phyloP scores from a whole-genome alignment of 176 grass and related monocot genomes.

The Lolium multiflorum region DNA sequence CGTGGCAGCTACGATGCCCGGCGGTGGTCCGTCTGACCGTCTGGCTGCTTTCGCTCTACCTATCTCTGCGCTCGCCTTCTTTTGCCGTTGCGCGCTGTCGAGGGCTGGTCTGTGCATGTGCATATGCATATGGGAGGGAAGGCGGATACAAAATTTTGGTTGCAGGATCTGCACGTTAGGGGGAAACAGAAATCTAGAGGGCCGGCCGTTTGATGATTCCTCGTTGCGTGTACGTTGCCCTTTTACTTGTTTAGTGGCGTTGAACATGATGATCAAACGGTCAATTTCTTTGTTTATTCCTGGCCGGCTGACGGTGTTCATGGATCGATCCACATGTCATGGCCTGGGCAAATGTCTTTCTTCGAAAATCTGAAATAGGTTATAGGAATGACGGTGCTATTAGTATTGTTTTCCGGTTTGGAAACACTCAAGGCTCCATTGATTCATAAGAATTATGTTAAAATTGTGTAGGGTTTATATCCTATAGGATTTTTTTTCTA shows the following conservation, averaged over 20 bases:
- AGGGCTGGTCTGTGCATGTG: slow-evolving; percentile 38
- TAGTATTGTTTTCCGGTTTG: too few species aligned
- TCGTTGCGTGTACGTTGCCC: neutral
- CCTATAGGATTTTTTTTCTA: too few species aligned
- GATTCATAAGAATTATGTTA: too few species aligned
- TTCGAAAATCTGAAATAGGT: too few species aligned
- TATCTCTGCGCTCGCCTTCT: neutral
- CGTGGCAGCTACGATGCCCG: slow-evolving; percentile 33
- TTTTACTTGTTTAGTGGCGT: neutral
- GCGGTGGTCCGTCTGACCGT: neutral
- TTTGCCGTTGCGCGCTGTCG: slow-evolving; percentile 41
- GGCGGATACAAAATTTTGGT: slow-evolving; percentile 6
- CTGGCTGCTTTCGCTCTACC: slow-evolving; percentile 27
- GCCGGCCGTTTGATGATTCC: slow-evolving; percentile 24
- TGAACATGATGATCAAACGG: slow-evolving; percentile 7
- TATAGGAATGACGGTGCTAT: too few species aligned
- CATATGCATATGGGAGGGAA: slow-evolving; percentile 3
- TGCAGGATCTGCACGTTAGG: neutral
- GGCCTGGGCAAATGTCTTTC: too few species aligned
- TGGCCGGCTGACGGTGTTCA: neutral
- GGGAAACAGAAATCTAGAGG: neutral
- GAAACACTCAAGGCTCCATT: too few species aligned
- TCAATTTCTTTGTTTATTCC: slow-evolving; percentile 21
- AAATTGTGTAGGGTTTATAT: too few species aligned
- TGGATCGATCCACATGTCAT: neutral